phyloP scores from a whole-genome alignment of 2,329 filamentous ascomycete species.

The Akanthomyces dipterigenus region DNA sequence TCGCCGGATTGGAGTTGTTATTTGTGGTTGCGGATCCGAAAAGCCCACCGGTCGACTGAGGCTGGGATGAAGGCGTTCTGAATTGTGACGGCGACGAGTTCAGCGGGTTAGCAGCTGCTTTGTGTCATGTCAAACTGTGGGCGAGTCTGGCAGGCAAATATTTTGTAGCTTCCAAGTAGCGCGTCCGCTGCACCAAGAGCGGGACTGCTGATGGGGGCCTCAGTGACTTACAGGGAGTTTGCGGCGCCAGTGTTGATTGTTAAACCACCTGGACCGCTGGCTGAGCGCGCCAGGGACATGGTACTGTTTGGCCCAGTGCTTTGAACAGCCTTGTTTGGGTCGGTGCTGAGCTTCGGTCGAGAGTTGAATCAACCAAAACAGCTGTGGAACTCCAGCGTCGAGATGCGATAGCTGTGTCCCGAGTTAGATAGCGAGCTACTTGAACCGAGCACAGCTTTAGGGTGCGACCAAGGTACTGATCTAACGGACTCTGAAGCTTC shows the following conservation, averaged over 20 bases:
- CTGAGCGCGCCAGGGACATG: slow-evolving; percentile 50
- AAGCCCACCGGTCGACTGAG: slow-evolving; percentile 29
- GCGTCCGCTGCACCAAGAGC: slow-evolving; percentile 7
- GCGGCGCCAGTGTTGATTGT: slow-evolving; percentile 58
- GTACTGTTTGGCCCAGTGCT: slow-evolving; percentile 13
- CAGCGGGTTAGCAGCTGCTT: background rate
- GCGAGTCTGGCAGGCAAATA: slow-evolving; percentile 1
- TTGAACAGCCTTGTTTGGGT: slow-evolving; percentile 8
- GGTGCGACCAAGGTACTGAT: background rate
- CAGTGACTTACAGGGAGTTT: slow-evolving; percentile 36
- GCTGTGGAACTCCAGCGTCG: background rate
- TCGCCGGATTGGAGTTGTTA: slow-evolving; percentile 20
- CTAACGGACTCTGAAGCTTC: background rate
- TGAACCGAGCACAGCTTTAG: too few species aligned
- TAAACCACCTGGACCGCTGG: slow-evolving; percentile 53
- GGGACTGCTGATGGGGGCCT: slow-evolving; percentile 9
- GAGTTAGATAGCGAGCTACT: background rate
- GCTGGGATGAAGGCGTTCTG: slow-evolving; percentile 22
- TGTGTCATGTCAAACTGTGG: background rate
- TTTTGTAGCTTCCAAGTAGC: slow-evolving; percentile 6
- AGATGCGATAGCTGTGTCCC: background rate
- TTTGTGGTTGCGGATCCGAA: slow-evolving; percentile 28
- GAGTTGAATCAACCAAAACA: background rate
- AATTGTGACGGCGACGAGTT: slow-evolving; percentile 15
- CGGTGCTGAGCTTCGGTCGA: slow-evolving; percentile 8